Evolutionary conservation across 305 asterid species (phyloP).

Genomic region (Stenogyne calaminthoides): DNA sequence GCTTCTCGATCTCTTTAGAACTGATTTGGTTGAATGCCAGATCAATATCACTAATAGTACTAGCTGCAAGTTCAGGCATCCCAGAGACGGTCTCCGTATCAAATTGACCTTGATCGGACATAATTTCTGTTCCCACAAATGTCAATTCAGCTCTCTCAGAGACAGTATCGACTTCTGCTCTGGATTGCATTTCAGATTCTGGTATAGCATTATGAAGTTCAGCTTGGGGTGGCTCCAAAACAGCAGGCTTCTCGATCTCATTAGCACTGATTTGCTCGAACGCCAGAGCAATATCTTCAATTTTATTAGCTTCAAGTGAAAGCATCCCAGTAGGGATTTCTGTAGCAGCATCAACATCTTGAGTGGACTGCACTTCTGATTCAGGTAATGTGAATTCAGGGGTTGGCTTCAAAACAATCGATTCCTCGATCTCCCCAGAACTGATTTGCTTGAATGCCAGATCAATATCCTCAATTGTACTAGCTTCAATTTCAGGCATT

Average conservation of each 20-base stretch:
- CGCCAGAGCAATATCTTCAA: conserved; percentile 10
- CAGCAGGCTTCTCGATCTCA: conserved; percentile 29
- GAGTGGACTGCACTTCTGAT: conserved; percentile 33
- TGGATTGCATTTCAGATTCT: conserved; percentile 30
- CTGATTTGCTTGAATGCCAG: conserved; percentile 31
- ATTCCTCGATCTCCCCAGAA: conserved; percentile 30
- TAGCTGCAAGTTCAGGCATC: conserved; percentile 44
- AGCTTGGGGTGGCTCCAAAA: conserved; percentile 25
- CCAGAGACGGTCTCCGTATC: conserved; percentile 27
- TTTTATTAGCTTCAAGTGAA: neutral
- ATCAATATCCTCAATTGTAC: conserved; percentile 39
- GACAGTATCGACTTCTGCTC: conserved; percentile 30
- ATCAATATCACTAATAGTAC: conserved; percentile 33
- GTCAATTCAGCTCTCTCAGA: conserved; percentile 19
- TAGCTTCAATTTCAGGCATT: conserved; percentile 49
- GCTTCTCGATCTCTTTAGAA: conserved; percentile 32
- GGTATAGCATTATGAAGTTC: conserved; percentile 20
- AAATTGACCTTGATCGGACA: conserved; percentile 7
- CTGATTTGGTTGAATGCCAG: conserved; percentile 27
- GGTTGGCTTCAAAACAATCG: conserved; percentile 29
- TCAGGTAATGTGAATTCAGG: conserved; percentile 30
- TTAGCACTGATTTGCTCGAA: conserved; percentile 20
- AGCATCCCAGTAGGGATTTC: neutral
- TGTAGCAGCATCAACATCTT: conserved; percentile 25
- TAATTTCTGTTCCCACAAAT: conserved; percentile 14